Conservation (phyloP, 129 eudicot genomes). For the Saussurea involucrata region DNA sequence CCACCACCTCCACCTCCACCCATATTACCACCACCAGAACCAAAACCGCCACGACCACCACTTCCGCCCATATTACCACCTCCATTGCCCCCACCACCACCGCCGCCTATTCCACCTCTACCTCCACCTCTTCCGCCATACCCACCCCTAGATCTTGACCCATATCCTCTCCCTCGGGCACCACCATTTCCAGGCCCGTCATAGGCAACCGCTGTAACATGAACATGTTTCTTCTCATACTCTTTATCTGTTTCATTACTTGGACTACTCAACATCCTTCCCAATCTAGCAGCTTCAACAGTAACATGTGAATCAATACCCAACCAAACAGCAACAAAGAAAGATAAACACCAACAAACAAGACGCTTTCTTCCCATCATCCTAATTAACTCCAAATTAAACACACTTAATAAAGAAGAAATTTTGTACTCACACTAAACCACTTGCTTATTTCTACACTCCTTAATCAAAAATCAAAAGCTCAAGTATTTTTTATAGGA, state of each 20-base stretch:
- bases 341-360: constrained; percentile 24
- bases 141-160: constrained; percentile 30
- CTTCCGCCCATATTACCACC: constrained; percentile 3
- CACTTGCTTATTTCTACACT: not conserved
- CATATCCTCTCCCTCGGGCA: constrained; percentile 22
- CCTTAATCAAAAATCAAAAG: not conserved
- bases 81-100: constrained; percentile 12
- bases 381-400: not conserved
- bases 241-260: constrained; percentile 5
- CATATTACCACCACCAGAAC: constrained; percentile 18
- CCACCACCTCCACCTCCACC: constrained; percentile 18
- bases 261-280: constrained; percentile 19
- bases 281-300: constrained; percentile 36
- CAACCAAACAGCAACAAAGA: constrained; percentile 31
- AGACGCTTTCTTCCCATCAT: constrained; percentile 32
- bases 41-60: constrained; percentile 17
- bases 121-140: constrained; percentile 22
- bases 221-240: not conserved
- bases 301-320: constrained; percentile 5
- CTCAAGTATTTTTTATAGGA: not conserved
- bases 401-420: not conserved
- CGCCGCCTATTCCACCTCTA: constrained; percentile 27
- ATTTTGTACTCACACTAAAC: not conserved
- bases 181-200: constrained; percentile 25
- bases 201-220: constrained; percentile 5